These are phyloP conservation scores for Solanum hybrid DNA, from an alignment of 305 asterid species.

Conservation along the genomic window DNA sequence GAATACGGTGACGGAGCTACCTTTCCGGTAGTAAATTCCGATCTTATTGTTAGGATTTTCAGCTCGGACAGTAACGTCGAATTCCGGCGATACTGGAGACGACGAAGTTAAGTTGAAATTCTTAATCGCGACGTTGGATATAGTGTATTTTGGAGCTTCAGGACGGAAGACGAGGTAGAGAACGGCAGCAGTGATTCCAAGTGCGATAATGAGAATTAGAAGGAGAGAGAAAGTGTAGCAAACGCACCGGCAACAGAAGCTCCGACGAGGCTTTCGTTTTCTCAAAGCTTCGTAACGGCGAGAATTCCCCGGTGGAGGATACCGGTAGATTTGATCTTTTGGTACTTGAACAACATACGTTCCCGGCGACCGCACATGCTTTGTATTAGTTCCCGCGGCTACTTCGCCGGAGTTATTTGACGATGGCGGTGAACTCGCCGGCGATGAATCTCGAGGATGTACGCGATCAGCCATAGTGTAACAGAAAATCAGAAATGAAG, in stretches of 20 bases:
- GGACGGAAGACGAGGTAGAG: conserved; percentile 62
- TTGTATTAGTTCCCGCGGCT: conserved; percentile 11
- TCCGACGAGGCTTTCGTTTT: conserved; percentile 26
- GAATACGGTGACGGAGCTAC: conserved; percentile 29
- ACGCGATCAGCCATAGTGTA: conserved; percentile 8
- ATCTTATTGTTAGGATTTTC: conserved; percentile 59
- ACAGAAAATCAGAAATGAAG: background rate
- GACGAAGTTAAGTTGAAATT: conserved; percentile 55
- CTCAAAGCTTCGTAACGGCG: conserved; percentile 30
- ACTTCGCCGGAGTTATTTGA: background rate
- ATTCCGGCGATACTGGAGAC: conserved; percentile 39
- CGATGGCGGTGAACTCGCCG: background rate
- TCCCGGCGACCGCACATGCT: conserved; percentile 26
- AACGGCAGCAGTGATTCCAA: conserved; percentile 44
- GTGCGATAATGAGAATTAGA: conserved; percentile 30
- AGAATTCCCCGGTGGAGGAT: conserved; percentile 65
- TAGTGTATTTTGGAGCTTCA: conserved; percentile 46
- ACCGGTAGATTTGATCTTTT: conserved; percentile 57
- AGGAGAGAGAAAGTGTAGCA: conserved; percentile 28
- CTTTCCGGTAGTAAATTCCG: conserved; percentile 41
- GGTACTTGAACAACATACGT: conserved; percentile 68
- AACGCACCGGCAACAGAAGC: conserved; percentile 48
- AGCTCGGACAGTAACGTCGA: conserved; percentile 49
- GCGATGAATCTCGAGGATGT: conserved; percentile 6
- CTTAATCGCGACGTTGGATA: conserved; percentile 27